Evolutionary conservation across 225 moss, liverwort and hornwort genomes (phyloP), one percentile per base, ranked within the genome.

Genomic region (Polytrichum commune): DNA sequence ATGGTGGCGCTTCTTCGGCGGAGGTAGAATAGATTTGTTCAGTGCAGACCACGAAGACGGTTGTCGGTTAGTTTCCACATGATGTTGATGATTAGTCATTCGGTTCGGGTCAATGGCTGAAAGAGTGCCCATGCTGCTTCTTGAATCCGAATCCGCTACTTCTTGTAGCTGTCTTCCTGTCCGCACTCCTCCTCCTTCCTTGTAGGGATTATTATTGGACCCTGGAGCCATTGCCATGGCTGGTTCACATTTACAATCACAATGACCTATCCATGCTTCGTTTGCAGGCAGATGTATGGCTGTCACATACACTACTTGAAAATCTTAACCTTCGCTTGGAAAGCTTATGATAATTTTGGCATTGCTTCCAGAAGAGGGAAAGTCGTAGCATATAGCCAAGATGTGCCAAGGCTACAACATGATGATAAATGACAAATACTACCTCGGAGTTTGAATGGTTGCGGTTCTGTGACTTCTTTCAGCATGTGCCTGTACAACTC

Each of bases 1-100:
- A 64, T 69, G 78, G 62, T 80, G 83, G 57, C 80, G 83, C 67
- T 76, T 83, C 78, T 86, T 81, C 28, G 80, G 80, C 69, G 83
- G 86, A 38, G 86, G 83, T 27, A 83, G 69, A 62, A 83, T 78
- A 54, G 70, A 71, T 69, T 86, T 86, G 83, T 73, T 83, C 54
- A 83, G 22, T 19, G 80, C 75, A 64, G 86, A 75, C 86, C 80
- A 80, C 76, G 75, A 64, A 72, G 80, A 83, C 55, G 70, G 75
- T 68, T 75, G 76, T 13, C 76, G 53, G 62, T 76, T 78, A 32
- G 56, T 58, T 30, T 64, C 73, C 24, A 29, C 67, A 75, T 75
- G 75, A 46, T 46, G 46, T 3, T 13, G 46, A 46, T 46, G 46
- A 46, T 46, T 46, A 46, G 46, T 46, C 46, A 46, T 46, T 67